A percentile compares a stretch with the other conserved stretches of the same genome.
Evolutionary conservation across 805 yeast species (phyloP).

Genomic region (Candida verbasci): DNA sequence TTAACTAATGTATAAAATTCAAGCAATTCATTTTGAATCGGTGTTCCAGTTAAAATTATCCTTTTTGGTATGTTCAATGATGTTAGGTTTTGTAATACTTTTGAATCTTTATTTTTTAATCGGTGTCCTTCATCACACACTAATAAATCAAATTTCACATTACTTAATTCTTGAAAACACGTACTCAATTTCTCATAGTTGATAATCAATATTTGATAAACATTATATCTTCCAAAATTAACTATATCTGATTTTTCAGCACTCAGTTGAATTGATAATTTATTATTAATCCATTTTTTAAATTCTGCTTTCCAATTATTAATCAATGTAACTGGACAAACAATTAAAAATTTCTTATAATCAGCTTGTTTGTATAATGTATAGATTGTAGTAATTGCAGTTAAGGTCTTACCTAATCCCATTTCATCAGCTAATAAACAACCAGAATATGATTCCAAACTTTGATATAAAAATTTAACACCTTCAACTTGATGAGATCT

Average conservation of each 20-base stretch:
- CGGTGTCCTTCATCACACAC: conserved; percentile 97
- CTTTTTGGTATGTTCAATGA: conserved; percentile 49
- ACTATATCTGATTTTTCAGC: conserved; percentile 55
- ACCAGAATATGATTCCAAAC: conserved; percentile 57
- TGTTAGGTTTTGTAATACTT: conserved; percentile 61
- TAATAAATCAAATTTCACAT: conserved; percentile 56
- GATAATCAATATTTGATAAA: conserved; percentile 76
- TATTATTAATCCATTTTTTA: conserved; percentile 78
- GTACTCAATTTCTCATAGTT: conserved; percentile 81
- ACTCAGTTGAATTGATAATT: conserved; percentile 60
- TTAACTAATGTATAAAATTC: conserved; percentile 81
- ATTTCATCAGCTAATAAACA: conserved; percentile 93
- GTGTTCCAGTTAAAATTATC: conserved; percentile 80
- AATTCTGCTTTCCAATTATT: conserved; percentile 88
- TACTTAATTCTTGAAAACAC: conserved; percentile 46
- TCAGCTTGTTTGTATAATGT: conserved; percentile 72
- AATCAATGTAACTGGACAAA: conserved; percentile 88
- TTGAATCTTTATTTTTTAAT: conserved; percentile 69
- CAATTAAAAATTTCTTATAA: conserved; percentile 62
- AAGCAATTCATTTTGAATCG: conserved; percentile 84
- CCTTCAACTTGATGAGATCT: conserved; percentile 89
- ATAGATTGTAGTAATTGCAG: conserved; percentile 81
- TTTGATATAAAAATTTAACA: conserved; percentile 72
- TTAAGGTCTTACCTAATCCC: conserved; percentile 79
- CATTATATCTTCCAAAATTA: conserved; percentile 61